Conservation (phyloP, 225 moss, liverwort and hornwort genomes). For the Lunularia cruciata region DNA sequence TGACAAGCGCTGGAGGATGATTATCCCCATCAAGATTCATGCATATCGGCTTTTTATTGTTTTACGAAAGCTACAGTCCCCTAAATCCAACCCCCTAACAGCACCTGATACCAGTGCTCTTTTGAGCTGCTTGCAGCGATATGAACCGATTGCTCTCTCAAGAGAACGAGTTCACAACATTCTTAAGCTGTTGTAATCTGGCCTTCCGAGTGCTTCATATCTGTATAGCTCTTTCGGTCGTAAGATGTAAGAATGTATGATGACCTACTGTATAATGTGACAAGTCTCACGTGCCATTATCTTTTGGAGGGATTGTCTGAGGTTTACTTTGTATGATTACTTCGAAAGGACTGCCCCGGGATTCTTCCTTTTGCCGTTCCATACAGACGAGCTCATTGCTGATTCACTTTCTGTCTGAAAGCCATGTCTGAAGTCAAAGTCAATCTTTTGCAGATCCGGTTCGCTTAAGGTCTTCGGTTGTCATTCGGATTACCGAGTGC, state of each 20-base stretch:
- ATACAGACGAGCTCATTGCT: too few relatives aligned
- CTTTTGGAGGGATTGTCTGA: not conserved
- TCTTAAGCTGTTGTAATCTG: not conserved
- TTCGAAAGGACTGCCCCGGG: too few relatives aligned
- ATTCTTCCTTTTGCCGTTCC: too few relatives aligned
- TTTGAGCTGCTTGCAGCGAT: not conserved
- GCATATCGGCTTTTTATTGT: not conserved
- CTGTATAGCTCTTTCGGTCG: slow-evolving; percentile 5
- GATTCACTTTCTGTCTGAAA: too few relatives aligned
- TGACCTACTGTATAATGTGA: slow-evolving; percentile 10
- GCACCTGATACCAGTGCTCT: not conserved
- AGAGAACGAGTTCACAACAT: not conserved
- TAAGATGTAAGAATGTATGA: slow-evolving; percentile 21
- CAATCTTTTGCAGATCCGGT: too few relatives aligned
- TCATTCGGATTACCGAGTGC: too few relatives aligned
- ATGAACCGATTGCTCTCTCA: not conserved
- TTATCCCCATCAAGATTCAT: slow-evolving; percentile 5
- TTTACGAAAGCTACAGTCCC: slow-evolving; percentile 8
- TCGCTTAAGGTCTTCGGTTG: too few relatives aligned
- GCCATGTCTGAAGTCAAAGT: too few relatives aligned
- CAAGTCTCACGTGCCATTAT: not conserved
- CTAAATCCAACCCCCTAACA: not conserved
- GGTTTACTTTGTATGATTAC: too few relatives aligned
- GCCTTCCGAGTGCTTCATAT: slow-evolving; percentile 1
- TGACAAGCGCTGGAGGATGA: not conserved